These are phyloP conservation scores for Sclerotinia trifoliorum DNA, from an alignment of 2,329 filamentous ascomycete genomes.

Conservation along the genomic window DNA sequence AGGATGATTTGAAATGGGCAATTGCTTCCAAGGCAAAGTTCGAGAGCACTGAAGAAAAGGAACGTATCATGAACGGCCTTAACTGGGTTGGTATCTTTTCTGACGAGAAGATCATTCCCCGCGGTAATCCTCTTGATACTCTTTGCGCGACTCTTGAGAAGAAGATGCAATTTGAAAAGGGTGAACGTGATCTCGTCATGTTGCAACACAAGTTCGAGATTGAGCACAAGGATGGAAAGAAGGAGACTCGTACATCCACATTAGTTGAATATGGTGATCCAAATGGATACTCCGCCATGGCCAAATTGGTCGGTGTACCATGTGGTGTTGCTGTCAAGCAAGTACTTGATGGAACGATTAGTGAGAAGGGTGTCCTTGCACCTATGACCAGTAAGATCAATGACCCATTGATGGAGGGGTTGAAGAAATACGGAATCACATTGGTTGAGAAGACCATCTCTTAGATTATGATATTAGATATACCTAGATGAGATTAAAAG, in stretches of 20 bases:
- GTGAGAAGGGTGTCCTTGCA: constrained; percentile 71
- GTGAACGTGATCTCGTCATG: constrained; percentile 81
- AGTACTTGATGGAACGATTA: constrained; percentile 72
- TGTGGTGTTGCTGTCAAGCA: constrained; percentile 74
- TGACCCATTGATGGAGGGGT: constrained; percentile 71
- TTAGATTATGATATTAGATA: constrained; percentile 21
- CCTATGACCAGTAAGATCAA: constrained; percentile 72
- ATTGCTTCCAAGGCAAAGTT: constrained; percentile 77
- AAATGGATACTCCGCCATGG: constrained; percentile 79
- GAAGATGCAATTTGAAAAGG: constrained; percentile 85
- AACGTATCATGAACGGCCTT: constrained; percentile 68
- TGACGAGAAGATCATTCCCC: constrained; percentile 65
- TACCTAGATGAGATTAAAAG: constrained; percentile 5
- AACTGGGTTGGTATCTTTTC: constrained; percentile 72
- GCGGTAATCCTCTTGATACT: constrained; percentile 83
- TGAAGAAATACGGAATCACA: constrained; percentile 73
- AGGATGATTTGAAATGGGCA: constrained; percentile 69
- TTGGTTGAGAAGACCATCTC: constrained; percentile 66
- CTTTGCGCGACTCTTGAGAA: constrained; percentile 83
- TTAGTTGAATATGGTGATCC: constrained; percentile 80
- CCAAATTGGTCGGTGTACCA: constrained; percentile 74
- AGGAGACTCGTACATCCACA: constrained; percentile 76
- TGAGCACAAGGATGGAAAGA: constrained; percentile 74
- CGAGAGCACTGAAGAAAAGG: constrained; percentile 63
- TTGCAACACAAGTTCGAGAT: constrained; percentile 81